These are phyloP conservation scores for Xylaria sp. DNA, from an alignment of 2,329 filamentous ascomycete species.

Conservation along the genomic window DNA sequence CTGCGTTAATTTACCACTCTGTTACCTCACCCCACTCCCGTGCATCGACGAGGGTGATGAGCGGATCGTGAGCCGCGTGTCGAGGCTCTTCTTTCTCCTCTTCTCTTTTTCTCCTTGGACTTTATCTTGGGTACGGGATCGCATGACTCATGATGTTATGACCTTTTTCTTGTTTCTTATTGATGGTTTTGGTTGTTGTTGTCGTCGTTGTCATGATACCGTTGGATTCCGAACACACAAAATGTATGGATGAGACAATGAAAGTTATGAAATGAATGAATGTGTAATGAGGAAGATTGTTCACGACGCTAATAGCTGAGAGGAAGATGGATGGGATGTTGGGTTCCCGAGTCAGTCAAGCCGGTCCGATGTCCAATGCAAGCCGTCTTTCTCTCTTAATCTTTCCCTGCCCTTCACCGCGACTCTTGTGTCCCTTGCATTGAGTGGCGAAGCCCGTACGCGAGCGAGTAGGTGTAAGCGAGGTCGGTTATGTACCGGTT, in stretches of 20 bases:
- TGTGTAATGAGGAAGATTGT: constrained; percentile 2
- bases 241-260: neutral
- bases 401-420: constrained; percentile 1
- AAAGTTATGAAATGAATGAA: neutral
- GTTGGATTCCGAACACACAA: neutral
- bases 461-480: constrained; percentile 9
- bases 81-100: neutral
- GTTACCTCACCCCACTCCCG: constrained; percentile 4
- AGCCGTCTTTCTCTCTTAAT: neutral
- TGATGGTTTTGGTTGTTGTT: neutral
- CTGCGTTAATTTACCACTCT: neutral
- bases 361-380: neutral
- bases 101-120: neutral
- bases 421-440: neutral
- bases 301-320: neutral
- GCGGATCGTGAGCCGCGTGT: neutral
- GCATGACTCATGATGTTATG: constrained; percentile 10
- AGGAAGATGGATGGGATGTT: too few species aligned
- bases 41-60: neutral
- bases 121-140: neutral
- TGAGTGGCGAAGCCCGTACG: constrained; percentile 12
- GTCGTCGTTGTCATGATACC: constrained; percentile 1
- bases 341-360: too few species aligned
- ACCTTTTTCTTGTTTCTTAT: neutral
- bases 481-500: neutral